Conservation (phyloP, 2,329 filamentous ascomycete genomes). For the Nannizziopsis barbatae region DNA sequence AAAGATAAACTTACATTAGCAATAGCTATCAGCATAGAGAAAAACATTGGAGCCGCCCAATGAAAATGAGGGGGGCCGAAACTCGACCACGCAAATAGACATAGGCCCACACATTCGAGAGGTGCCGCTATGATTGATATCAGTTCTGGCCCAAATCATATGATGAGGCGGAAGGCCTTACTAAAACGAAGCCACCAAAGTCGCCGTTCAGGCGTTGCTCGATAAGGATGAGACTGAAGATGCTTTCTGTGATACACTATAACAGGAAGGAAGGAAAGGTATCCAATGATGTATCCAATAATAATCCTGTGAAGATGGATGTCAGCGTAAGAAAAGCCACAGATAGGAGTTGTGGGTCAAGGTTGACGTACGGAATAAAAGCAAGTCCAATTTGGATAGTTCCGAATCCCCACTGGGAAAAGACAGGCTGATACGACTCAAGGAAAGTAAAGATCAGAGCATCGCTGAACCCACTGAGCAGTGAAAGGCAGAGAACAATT, state of each 20-base stretch:
- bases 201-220: slow-evolving; percentile 48
- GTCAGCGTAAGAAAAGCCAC: neutral
- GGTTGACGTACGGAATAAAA: slow-evolving; percentile 41
- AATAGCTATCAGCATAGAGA: slow-evolving; percentile 48
- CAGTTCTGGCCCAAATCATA: neutral
- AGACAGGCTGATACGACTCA: slow-evolving; percentile 50
- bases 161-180: slow-evolving; percentile 15
- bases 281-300: slow-evolving; percentile 49
- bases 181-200: slow-evolving; percentile 49
- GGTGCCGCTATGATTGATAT: slow-evolving; percentile 36
- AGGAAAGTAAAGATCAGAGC: slow-evolving; percentile 57
- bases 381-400: slow-evolving; percentile 39
- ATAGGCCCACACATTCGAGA: slow-evolving; percentile 47
- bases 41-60: slow-evolving; percentile 53
- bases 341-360: neutral
- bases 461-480: slow-evolving; percentile 55
- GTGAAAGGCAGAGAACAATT: slow-evolving; percentile 50
- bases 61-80: slow-evolving; percentile 43
- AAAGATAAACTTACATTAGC: slow-evolving; percentile 47
- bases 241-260: slow-evolving; percentile 37
- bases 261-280: slow-evolving; percentile 44
- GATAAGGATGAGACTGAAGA: slow-evolving; percentile 36
- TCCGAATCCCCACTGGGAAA: slow-evolving; percentile 49
- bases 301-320: slow-evolving; percentile 27
- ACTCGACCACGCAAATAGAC: slow-evolving; percentile 51